Percentiles rank a stretch among this genome's conserved stretches.
Conservation (phyloP, 805 yeast species). For the Brettanomyces sp. region DNA sequence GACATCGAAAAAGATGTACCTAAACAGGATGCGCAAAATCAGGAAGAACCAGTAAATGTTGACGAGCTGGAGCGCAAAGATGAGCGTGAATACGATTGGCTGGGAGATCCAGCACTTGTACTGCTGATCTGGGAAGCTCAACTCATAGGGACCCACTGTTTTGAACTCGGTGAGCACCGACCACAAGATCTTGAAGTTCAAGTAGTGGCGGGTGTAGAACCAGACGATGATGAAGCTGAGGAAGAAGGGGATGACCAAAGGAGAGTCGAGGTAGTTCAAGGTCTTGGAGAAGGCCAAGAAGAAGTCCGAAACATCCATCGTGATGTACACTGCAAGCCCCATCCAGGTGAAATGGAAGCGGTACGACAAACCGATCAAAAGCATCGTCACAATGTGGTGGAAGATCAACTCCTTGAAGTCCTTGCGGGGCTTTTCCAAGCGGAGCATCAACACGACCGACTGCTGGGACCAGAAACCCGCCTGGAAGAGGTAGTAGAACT, state of each 20-base stretch:
- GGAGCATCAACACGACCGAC: slow-evolving; percentile 70
- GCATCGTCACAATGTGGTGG: slow-evolving; percentile 88
- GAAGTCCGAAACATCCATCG: slow-evolving; percentile 95
- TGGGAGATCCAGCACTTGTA: slow-evolving; percentile 96
- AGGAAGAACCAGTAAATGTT: slow-evolving; percentile 83
- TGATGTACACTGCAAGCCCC: slow-evolving; percentile 82
- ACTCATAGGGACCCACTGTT: slow-evolving; percentile 71
- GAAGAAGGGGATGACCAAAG: slow-evolving; percentile 55
- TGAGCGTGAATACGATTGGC: slow-evolving; percentile 72
- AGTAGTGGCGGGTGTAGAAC: slow-evolving; percentile 83
- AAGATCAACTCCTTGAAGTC: slow-evolving; percentile 85
- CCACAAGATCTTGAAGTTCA: slow-evolving; percentile 74
- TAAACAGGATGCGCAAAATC: slow-evolving; percentile 66
- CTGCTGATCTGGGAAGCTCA: slow-evolving; percentile 85
- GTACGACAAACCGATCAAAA: slow-evolving; percentile 78
- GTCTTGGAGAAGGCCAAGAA: slow-evolving; percentile 78
- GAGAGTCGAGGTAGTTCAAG: slow-evolving; percentile 74
- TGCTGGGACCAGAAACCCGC: slow-evolving; percentile 99
- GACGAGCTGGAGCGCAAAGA: slow-evolving; percentile 74
- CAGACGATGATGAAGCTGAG: slow-evolving; percentile 61
- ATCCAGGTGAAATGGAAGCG: slow-evolving; percentile 95
- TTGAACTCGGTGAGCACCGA: slow-evolving; percentile 79
- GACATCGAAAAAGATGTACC: slow-evolving; percentile 51
- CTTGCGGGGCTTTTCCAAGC: slow-evolving; percentile 89
- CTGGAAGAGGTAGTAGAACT: slow-evolving; percentile 78